Evolutionary conservation across 495 filamentous ascomycete species (phyloP), one percentile per base, ranked within the genome.

Genomic region (Xylaria telfairii): DNA sequence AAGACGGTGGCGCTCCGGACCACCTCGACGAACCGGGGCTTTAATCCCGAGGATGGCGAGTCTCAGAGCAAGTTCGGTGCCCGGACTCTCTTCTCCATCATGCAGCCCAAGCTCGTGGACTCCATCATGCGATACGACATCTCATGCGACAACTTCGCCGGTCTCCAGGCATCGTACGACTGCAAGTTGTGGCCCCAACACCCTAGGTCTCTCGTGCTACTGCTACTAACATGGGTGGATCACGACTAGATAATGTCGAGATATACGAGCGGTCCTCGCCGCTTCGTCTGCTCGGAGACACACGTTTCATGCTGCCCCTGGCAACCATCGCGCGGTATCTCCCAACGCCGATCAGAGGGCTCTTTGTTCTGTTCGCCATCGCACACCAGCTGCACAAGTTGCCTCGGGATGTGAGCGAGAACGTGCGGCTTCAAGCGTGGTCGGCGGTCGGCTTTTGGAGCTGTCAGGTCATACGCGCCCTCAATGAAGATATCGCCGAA

Each of bases 401-500:
- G 3, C 69, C 69, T 21, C 44, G 41, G 15, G 69, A 61, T 8
- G 21, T n/a, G 0, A 42, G 62, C n/a, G 30, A 53, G 62, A 42
- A 59, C 4, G 44, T 71, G 8, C 26, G 24, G 2, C 28, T 32
- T 2, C 51, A 46, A 9, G 63, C 49, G 26, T 12, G 44, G 24
- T 67, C 63, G 1, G 64, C 62, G 13, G n/a, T 67, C 19, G 51
- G 63, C 0, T 71, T 65, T 24, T 71, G 69, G 69, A 47, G 28
- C 7, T 66, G 34, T 26, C 62, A 67, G 32, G 73, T 73, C 1
- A 69, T 80, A 21, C 72, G 72, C 12, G 24, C 67, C 3, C 71
- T 80, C 24, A 73, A 72, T 68, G 66, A 75, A 21, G 66, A 75
- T 17, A 54, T 80, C 24, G 68, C 32, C 4, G 56, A 63, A 2